Conservation (phyloP, 805 yeast genomes). For the Yamadazyma kitorensis region DNA sequence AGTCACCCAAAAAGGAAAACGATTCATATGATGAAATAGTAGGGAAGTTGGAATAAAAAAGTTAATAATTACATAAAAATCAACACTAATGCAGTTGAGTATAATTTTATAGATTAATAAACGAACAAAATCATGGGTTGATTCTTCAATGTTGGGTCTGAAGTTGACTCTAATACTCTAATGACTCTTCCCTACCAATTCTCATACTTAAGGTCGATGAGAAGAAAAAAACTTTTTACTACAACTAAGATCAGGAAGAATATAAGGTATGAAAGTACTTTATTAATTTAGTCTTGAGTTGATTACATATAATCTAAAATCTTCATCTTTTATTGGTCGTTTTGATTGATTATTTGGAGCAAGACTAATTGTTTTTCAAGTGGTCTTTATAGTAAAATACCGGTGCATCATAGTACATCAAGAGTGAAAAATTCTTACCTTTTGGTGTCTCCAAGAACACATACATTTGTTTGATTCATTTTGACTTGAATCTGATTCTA, state of each 20-base stretch:
- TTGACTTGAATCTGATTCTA: constrained; percentile 4
- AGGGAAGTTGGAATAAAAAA: constrained; percentile 12
- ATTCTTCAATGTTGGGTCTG: neutral
- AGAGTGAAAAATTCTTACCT: constrained; percentile 30
- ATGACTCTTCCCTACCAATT: neutral
- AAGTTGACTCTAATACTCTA: neutral
- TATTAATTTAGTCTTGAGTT: constrained; percentile 2
- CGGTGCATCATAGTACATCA: constrained; percentile 50
- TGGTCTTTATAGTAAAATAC: constrained; percentile 3
- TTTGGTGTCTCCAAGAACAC: constrained; percentile 52
- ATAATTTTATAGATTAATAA: no score
- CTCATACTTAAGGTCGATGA: neutral
- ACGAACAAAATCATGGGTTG: no score
- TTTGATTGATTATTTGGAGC: constrained; percentile 41
- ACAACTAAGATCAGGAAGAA: constrained; percentile 1
- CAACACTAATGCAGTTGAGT: no score
- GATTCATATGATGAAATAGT: constrained; percentile 12
- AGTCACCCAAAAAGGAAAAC: neutral
- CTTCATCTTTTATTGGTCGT: constrained; percentile 41
- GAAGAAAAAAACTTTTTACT: constrained; percentile 4
- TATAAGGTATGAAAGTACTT: no score
- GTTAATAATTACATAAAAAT: no score
- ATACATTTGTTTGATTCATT: constrained; percentile 30
- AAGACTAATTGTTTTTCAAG: constrained; percentile 16
- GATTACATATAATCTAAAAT: constrained; percentile 18